These are phyloP conservation scores for Rhizopogon roseolus DNA, from an alignment of 768 basidiomycete species.

Conservation along the genomic window DNA sequence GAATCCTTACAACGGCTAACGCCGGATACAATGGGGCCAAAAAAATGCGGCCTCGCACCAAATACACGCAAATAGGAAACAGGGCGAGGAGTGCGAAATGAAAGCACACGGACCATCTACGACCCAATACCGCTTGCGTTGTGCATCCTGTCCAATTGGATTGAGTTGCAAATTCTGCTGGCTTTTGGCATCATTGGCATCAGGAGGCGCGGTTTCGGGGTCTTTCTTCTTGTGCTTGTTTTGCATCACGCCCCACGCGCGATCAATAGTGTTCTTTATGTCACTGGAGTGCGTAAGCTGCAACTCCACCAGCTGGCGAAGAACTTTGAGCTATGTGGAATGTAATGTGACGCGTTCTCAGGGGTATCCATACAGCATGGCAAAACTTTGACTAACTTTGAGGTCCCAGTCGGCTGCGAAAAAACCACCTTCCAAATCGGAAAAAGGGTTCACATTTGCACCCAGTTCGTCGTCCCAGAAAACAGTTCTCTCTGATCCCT, in stretches of 20 bases:
- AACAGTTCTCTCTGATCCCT: constrained; percentile 65
- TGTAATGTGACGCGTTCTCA: constrained; percentile 22
- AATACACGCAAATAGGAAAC: constrained; percentile 69
- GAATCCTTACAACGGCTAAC: constrained; percentile 31
- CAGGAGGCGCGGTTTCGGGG: constrained; percentile 46
- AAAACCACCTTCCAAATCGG: constrained; percentile 62
- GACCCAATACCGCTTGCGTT: constrained; percentile 80
- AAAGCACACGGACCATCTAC: constrained; percentile 77
- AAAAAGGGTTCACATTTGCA: constrained; percentile 72
- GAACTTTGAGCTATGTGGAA: constrained; percentile 62
- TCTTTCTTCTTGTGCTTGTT: constrained; percentile 84
- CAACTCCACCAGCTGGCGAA: constrained; percentile 82
- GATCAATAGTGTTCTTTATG: constrained; percentile 71
- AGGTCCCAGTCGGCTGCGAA: constrained; percentile 78
- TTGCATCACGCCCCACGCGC: constrained; percentile 81
- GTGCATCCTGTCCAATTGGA: constrained; percentile 74
- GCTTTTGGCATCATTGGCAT: constrained; percentile 58
- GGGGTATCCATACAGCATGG: constrained; percentile 18
- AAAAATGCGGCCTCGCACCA: constrained; percentile 47
- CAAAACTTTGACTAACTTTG: constrained; percentile 52
- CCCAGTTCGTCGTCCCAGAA: constrained; percentile 74
- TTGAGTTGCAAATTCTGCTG: constrained; percentile 58
- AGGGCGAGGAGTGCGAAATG: constrained; percentile 27
- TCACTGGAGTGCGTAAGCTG: constrained; percentile 67
- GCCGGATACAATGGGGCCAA: constrained; percentile 36